Percentiles rank a stretch among this genome's conserved stretches.
phyloP scores from a whole-genome alignment of 495 filamentous ascomycete species.

The Penicillium daleae region DNA sequence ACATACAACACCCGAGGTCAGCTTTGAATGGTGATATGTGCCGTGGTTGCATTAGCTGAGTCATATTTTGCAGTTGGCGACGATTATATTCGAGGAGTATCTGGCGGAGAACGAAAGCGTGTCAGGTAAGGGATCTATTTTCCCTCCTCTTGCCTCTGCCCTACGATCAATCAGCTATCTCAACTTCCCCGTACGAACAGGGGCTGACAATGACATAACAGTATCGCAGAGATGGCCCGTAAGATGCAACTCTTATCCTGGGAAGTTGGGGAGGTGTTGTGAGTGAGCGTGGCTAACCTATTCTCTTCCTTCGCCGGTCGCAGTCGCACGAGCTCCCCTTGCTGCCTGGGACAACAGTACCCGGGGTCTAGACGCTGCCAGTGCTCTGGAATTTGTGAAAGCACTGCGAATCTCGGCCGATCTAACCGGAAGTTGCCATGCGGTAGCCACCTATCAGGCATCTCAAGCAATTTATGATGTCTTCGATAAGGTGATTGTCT shows the following conservation, averaged over 20 bases:
- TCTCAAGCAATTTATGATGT: constrained; percentile 78
- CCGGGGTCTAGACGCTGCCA: constrained; percentile 80
- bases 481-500: constrained; percentile 64
- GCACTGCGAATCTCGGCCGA: constrained; percentile 74
- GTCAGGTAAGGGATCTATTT: background rate
- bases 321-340: background rate
- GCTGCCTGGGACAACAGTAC: constrained; percentile 84
- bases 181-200: background rate
- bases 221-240: background rate
- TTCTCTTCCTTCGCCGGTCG: background rate
- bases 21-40: background rate
- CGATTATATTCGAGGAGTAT: background rate
- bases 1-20: background rate
- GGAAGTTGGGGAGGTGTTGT: background rate
- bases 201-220: background rate
- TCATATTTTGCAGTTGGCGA: background rate
- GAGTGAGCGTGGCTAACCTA: background rate
- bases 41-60: background rate
- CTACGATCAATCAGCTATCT: background rate
- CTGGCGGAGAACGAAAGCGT: constrained; percentile 1
- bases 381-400: constrained; percentile 72
- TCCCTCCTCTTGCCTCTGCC: background rate
- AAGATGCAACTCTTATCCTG: background rate
- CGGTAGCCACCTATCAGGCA: constrained; percentile 84
- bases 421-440: constrained; percentile 72